Base-by-base conservation (phyloP, 2,329 filamentous ascomycete genomes). In the Pseudogymnoascus sp. region DNA sequence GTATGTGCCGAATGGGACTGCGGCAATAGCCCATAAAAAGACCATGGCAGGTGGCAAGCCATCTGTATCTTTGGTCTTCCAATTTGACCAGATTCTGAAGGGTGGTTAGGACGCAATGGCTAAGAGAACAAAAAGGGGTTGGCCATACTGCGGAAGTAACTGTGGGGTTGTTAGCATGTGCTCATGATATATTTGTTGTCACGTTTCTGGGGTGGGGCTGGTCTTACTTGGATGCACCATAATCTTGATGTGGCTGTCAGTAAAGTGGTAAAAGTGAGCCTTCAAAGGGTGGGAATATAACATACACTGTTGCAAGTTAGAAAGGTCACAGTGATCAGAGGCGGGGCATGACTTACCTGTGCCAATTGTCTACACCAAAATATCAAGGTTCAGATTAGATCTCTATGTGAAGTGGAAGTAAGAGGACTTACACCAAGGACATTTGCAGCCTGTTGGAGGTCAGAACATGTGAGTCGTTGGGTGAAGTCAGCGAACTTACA, bases 31-130 rank as follows among this genome's bases (percentile, higher is more conserved):
- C 84, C 85, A 88, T 1, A 87, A 71, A 65, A 87, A 82, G 76
- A 87, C 81, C 84, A 88, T 88, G 18, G 73, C 68, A 0, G 77
- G 78, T 0, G 85, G 85, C 1, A 88, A 73, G 2, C 85, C 85
- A 40, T 87, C 83, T 0, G 84, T 87, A 64, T 78, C 80, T 69
- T 88, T 87, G 11, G 75, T 79, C 18, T 78, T 76, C 79, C 82
- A 87, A 70, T 86, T 88, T 64, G 82, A 79, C 81, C 82, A 86
- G 75, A 88, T 86, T 65, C 65, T 67, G 18, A 14, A 28, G 33
- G 33, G n/a, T 52, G 14, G 23, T 52, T 52, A 52, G 43, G 8
- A 52, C 8, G 8, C 3, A 49, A 52, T 28, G 43, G 23, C 23
- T 11, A 21, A 3, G 14, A 25, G 6, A 31, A 38, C 16, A 45